These are phyloP conservation scores for Leccinum arenicola DNA, from an alignment of 768 basidiomycete genomes.

Conservation along the genomic window DNA sequence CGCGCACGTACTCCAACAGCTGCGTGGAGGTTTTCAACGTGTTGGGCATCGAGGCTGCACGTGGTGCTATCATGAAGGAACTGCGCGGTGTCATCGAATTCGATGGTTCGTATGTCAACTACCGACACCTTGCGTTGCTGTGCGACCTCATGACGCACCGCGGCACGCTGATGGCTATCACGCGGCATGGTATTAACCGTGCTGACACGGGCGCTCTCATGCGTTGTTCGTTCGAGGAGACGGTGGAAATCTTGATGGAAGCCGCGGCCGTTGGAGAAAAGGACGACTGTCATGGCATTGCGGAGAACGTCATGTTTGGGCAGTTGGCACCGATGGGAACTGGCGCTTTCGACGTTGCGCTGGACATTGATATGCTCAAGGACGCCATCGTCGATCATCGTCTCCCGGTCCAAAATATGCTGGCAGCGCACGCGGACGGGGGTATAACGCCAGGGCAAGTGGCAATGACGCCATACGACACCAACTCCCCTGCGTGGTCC, in stretches of 20 bases:
- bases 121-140: constrained; percentile 92
- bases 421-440: constrained; percentile 76
- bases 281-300: constrained; percentile 96
- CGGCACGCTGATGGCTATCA: constrained; percentile 95
- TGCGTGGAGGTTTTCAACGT: constrained; percentile 94
- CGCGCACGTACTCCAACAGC: constrained; percentile 94
- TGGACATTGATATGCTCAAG: constrained; percentile 98
- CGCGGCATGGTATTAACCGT: constrained; percentile 98
- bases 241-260: constrained; percentile 98
- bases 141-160: constrained; percentile 99
- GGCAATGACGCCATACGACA: constrained; percentile 96
- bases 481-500: constrained; percentile 82
- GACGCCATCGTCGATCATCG: constrained; percentile 97
- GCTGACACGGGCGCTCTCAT: constrained; percentile 99
- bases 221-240: constrained; percentile 99
- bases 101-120: constrained; percentile 99
- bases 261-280: constrained; percentile 97
- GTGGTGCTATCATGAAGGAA: constrained; percentile 92
- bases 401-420: constrained; percentile 78
- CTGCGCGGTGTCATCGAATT: constrained; percentile 96
- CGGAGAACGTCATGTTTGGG: constrained; percentile 99
- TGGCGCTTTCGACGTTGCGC: constrained; percentile 90
- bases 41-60: constrained; percentile 95
- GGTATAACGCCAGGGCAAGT: constrained; percentile 91
- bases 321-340: constrained; percentile 99